A percentile compares a stretch with the other conserved stretches of the same genome.
Evolutionary conservation across 805 yeast species (phyloP).

Genomic region (Yamadazyma akitaensis): DNA sequence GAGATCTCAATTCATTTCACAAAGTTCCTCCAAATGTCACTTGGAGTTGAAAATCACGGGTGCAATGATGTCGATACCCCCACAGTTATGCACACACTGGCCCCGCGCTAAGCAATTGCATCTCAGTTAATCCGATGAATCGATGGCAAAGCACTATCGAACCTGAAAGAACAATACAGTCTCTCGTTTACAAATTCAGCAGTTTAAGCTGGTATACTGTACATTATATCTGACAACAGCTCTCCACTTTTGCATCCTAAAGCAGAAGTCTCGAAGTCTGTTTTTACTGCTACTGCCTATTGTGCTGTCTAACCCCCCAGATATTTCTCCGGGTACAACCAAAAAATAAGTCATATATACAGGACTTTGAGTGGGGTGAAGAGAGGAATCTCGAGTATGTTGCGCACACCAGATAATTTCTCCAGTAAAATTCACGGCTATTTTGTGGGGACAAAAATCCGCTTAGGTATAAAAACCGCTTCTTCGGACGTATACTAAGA

Average conservation of each 20-base stretch:
- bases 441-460: slow-evolving; percentile 4
- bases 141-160: not conserved
- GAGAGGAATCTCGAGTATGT: not conserved
- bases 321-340: slow-evolving; percentile 1
- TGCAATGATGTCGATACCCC: not conserved
- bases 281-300: not conserved
- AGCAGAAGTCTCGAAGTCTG: too few species aligned
- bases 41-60: too few species aligned
- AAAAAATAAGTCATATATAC: not conserved
- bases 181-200: too few species aligned
- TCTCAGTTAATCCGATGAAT: slow-evolving; percentile 1
- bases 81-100: not conserved
- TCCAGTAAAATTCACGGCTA: slow-evolving; percentile 2
- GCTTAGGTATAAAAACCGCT: not conserved
- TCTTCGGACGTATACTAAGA: not conserved
- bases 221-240: too few species aligned
- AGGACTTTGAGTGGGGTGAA: slow-evolving; percentile 4
- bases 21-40: too few species aligned
- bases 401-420: not conserved
- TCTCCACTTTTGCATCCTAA: too few species aligned
- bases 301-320: too few species aligned
- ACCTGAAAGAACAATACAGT: too few species aligned
- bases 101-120: not conserved
- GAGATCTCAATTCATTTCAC: too few species aligned
- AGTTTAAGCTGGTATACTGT: too few species aligned